These are phyloP conservation scores for Yamadazyma buinensis DNA, from an alignment of 1,139 yeast species.

Conservation along the genomic window DNA sequence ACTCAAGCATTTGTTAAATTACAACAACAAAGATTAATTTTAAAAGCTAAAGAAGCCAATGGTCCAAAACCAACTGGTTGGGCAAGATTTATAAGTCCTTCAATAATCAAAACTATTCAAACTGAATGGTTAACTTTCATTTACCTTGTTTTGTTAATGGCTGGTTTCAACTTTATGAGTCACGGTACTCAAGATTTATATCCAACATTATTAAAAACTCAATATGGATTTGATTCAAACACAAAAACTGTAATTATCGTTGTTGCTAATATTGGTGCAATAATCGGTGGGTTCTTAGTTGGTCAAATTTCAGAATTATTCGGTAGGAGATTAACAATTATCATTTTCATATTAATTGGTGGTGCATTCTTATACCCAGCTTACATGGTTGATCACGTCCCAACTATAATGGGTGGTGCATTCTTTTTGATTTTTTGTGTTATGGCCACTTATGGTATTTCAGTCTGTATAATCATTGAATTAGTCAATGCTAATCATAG, in stretches of 20 bases:
- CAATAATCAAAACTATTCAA: conserved; percentile 20
- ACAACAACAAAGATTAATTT: conserved; percentile 14
- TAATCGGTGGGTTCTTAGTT: conserved; percentile 44
- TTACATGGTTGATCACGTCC: conserved; percentile 21
- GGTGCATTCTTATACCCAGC: conserved; percentile 36
- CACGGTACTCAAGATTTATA: conserved; percentile 56
- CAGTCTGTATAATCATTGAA: conserved; percentile 33
- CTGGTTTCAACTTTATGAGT: conserved; percentile 50
- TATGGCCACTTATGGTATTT: conserved; percentile 39
- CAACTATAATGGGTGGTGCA: conserved; percentile 27
- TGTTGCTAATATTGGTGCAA: conserved; percentile 49
- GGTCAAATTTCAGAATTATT: conserved; percentile 44
- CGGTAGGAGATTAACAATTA: conserved; percentile 44
- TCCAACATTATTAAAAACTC: conserved; percentile 45
- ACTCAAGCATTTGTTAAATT: conserved; percentile 23
- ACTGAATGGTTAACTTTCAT: conserved; percentile 43
- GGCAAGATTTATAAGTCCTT: conserved; percentile 12
- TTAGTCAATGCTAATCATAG: conserved; percentile 34
- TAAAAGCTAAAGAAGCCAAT: conserved; percentile 2
- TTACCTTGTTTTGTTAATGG: conserved; percentile 43
- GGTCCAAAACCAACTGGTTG: not conserved
- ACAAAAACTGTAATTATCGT: conserved; percentile 42
- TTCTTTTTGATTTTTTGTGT: conserved; percentile 24
- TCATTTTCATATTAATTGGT: conserved; percentile 25
- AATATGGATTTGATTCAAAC: conserved; percentile 30